Base-by-base conservation (phyloP, 768 basidiomycete genomes). In the Gloeophyllum trabeum region DNA sequence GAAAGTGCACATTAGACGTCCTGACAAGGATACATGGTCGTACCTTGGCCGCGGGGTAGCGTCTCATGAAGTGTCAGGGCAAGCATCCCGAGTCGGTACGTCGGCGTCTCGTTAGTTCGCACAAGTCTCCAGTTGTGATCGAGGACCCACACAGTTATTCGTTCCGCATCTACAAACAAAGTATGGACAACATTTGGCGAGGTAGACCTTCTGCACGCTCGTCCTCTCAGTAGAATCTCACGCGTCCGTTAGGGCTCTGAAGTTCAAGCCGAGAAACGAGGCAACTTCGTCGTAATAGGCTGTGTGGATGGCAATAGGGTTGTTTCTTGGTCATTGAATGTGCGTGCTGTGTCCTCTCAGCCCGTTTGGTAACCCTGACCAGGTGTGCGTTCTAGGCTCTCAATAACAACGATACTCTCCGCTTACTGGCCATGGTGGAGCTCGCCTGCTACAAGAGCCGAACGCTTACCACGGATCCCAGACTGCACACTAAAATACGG, bases 241-340 rank as follows among this genome's bases (percentile, higher is more conserved):
- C 20, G 20, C 16, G 28, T 37, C 10, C 20, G 36, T 37, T 37
- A 84, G 81, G 54, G 66, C 19, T 75, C 75, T 44, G 79, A 88
- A 55, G 61, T 89, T 26, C 83, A 88, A 63, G 86, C 85, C 14
- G 87, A 90, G 61, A 85, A 84, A 61, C 74, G 87, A 48, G 87
- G 87, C 41, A 89, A 88, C 56, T 90, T 90, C 54, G 79, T 90
- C 18, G 84, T 90, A 21, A 73, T 90, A 42, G 80, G 82, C 34
- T 82, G 81, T 43, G 76, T 90, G 18, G 83, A 89, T 45, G 78
- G 76, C 18, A 56, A 67, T 30, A 75, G 72, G 32, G 86, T 90
- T 30, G 66, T 89, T 24, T 89, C 87, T 12, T 90, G 86, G 85
- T 89, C 87, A 23, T 57, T 89, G 45, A 88, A 89, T 53, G 86